These are phyloP conservation scores for Fagopyrum homotropicum DNA, from an alignment of 148 eudicot genomes.

Conservation along the genomic window DNA sequence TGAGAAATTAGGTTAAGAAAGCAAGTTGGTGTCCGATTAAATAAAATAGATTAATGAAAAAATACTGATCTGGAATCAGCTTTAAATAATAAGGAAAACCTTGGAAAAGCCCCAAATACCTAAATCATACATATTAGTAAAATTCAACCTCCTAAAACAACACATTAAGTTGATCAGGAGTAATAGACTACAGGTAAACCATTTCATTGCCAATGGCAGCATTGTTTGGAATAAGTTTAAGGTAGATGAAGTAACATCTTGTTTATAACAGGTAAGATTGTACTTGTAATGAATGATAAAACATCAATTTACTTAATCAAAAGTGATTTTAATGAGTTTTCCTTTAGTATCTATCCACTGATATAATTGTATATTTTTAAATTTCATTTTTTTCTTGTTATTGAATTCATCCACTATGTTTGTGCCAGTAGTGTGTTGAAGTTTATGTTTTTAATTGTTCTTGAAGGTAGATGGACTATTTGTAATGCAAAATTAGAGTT, in stretches of 20 bases:
- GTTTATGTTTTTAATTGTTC: not conserved
- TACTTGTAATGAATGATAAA: not conserved
- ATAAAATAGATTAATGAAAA: too few relatives aligned
- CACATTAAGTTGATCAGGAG: too few relatives aligned
- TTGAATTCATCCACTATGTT: not conserved
- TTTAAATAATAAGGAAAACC: too few relatives aligned
- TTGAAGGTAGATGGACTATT: not conserved
- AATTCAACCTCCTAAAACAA: too few relatives aligned
- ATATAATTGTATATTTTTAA: not conserved
- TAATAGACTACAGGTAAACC: too few relatives aligned
- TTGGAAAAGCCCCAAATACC: too few relatives aligned
- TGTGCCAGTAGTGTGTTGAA: not conserved
- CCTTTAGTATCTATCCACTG: not conserved
- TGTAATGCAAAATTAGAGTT: not conserved
- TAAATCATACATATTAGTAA: too few relatives aligned
- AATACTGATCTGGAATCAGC: too few relatives aligned
- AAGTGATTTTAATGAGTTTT: not conserved
- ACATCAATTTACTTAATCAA: not conserved
- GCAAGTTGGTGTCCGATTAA: too few relatives aligned
- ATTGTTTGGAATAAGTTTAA: not conserved
- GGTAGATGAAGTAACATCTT: not conserved
- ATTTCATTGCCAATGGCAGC: too few relatives aligned
- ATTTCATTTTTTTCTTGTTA: conserved; percentile 1
- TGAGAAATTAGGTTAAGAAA: too few relatives aligned
- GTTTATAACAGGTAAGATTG: not conserved